Evolutionary conservation across 208 protist genomes (phyloP), one percentile per base, ranked within the genome.

Genomic region (Kentomonas sorsogonicus): DNA sequence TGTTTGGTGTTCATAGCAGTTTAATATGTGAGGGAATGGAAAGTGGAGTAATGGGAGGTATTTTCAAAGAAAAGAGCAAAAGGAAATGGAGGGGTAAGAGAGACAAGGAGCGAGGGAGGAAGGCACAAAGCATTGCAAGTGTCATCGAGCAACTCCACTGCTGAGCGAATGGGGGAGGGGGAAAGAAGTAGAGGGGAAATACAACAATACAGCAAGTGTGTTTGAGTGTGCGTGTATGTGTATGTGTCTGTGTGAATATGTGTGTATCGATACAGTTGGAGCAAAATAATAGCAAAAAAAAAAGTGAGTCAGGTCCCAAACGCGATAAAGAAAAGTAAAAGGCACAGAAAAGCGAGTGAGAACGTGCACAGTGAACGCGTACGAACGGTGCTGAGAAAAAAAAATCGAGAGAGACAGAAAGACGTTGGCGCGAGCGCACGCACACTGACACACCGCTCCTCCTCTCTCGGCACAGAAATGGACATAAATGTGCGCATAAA

Each of bases 1-100:
- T 26, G 43, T 47, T 36, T 36, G 6, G 9, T 23, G 27, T 15
- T 3, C 38, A 15, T 13, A 10, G 5, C 13, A 51, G 23, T 31
- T 13, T 15, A 6, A 25, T 16, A 29, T 55, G 3, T 57, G 5
- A 2, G 13, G 34, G n/a, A 60, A 38, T 15, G 43, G 5, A 20
- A 11, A 15, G 16, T 18, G 10, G 4, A 47, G 7, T 47, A 20
- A 27, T 26, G 5, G 43, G 7, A 55, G 30, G 44, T 33, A 52
- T 9, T 44, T n/a, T 52, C 25, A 13, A 53, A 55, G 56, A 46
- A 66, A 53, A 66, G 57, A 27, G 16, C 1, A 53, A 36, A 63
- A 36, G 7, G 53, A 48, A 13, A 57, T 20, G 46, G 20, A 66
- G 63, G 40, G 38, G 18, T 13, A 47, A 61, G 33, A 25, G 25